Evolutionary conservation across 2,329 filamentous ascomycete species (phyloP).

Genomic region (Arthrobotrys pseudoclavata): DNA sequence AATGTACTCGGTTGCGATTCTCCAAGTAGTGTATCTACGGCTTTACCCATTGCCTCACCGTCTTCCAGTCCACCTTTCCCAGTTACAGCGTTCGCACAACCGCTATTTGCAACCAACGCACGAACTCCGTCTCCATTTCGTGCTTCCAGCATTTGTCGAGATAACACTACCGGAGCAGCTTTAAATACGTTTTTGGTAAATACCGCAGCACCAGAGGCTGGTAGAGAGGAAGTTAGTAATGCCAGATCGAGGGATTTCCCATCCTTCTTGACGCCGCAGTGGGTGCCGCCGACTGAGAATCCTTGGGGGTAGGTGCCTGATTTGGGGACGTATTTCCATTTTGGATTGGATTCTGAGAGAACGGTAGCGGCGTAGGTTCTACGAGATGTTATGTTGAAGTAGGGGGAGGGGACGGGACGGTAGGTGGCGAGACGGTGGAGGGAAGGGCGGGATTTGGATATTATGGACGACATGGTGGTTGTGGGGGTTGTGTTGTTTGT

Average conservation of each 20-base stretch:
- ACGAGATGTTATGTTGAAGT: slow-evolving; percentile 61
- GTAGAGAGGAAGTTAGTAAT: slow-evolving; percentile 85
- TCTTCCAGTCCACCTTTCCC: slow-evolving; percentile 90
- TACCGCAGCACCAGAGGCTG: slow-evolving; percentile 88
- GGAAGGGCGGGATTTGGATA: slow-evolving; percentile 41
- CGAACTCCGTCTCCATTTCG: slow-evolving; percentile 78
- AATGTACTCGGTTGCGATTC: slow-evolving; percentile 75
- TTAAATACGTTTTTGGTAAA: slow-evolving; percentile 99
- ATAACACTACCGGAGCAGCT: slow-evolving; percentile 92
- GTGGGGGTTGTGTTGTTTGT: slow-evolving; percentile 34
- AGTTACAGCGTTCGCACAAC: slow-evolving; percentile 96
- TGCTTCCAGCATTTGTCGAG: slow-evolving; percentile 77
- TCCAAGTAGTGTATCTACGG: slow-evolving; percentile 75
- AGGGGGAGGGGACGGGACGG: not conserved
- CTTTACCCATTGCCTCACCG: slow-evolving; percentile 83
- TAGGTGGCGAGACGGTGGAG: slow-evolving; percentile 11
- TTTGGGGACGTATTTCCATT: slow-evolving; percentile 90
- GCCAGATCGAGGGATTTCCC: slow-evolving; percentile 94
- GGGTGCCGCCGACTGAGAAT: slow-evolving; percentile 86
- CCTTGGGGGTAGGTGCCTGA: slow-evolving; percentile 89
- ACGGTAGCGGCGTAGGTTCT: slow-evolving; percentile 43
- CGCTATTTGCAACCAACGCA: slow-evolving; percentile 91
- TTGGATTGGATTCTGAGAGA: slow-evolving; percentile 76
- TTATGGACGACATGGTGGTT: slow-evolving; percentile 36
- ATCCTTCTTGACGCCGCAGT: slow-evolving; percentile 92